A percentile compares a stretch with the other conserved stretches of the same genome.
These are phyloP conservation scores for Akanthomyces muscarius DNA, from an alignment of 2,329 filamentous ascomycete species.

Conservation along the genomic window DNA sequence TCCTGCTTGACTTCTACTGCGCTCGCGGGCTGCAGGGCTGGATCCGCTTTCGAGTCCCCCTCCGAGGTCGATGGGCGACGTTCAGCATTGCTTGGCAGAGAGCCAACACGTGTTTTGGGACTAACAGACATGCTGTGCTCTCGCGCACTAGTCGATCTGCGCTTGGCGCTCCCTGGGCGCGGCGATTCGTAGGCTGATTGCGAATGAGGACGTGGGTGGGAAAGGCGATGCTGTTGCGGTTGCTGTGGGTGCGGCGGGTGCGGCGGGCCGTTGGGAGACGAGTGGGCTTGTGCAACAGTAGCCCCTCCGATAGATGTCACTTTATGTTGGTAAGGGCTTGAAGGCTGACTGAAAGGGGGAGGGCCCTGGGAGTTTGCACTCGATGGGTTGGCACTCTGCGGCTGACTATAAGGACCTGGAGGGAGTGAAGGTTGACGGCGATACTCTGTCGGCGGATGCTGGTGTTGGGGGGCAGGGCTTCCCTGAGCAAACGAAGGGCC, in stretches of 20 bases:
- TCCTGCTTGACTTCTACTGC: slow-evolving; percentile 27
- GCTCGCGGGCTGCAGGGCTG: slow-evolving; percentile 26
- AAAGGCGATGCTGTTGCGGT: slow-evolving; percentile 20
- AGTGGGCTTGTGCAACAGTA: slow-evolving; percentile 10
- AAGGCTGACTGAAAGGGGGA: slow-evolving; percentile 32
- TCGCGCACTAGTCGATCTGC: slow-evolving; percentile 57
- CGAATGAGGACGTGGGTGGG: slow-evolving; percentile 30
- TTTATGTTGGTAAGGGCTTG: slow-evolving; percentile 59
- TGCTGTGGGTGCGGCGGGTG: slow-evolving; percentile 15
- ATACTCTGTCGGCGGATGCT: slow-evolving; percentile 39
- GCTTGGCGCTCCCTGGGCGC: slow-evolving; percentile 42
- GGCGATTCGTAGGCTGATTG: slow-evolving; percentile 44
- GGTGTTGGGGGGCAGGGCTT: slow-evolving; percentile 48
- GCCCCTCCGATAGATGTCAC: background rate
- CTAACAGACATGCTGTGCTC: slow-evolving; percentile 72
- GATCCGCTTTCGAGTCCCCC: slow-evolving; percentile 25
- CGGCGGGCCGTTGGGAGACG: slow-evolving; percentile 13
- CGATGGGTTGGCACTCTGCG: slow-evolving; percentile 41
- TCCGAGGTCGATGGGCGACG: slow-evolving; percentile 23
- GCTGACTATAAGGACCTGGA: slow-evolving; percentile 49
- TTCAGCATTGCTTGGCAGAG: slow-evolving; percentile 44
- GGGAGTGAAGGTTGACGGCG: slow-evolving; percentile 52
- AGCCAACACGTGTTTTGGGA: slow-evolving; percentile 66
- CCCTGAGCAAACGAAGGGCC: slow-evolving; percentile 47
- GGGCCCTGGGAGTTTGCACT: slow-evolving; percentile 35